A percentile compares a stretch with the other conserved stretches of the same genome.
Conservation (phyloP, 176 grass and related monocot genomes). For the Ananas comosus region DNA sequence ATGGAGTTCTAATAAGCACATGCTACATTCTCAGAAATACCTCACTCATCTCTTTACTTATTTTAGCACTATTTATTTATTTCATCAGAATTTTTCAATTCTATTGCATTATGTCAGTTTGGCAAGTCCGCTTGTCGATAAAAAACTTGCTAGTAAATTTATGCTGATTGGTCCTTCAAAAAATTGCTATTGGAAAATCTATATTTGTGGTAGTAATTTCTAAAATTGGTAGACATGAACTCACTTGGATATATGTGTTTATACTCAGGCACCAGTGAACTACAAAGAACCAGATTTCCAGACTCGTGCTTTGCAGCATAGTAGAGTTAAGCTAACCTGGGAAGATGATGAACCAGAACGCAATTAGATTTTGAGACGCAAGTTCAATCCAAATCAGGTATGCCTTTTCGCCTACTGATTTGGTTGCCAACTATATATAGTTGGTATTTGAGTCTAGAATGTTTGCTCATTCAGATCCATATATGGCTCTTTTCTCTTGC, state of each 20-base stretch:
- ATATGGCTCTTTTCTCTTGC: too few relatives aligned
- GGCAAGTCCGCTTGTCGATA: background rate
- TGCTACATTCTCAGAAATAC: background rate
- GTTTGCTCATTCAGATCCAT: too few relatives aligned
- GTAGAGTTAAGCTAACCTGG: conserved; percentile 75
- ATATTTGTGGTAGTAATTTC: background rate
- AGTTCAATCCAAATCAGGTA: conserved; percentile 86
- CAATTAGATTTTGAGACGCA: conserved; percentile 56
- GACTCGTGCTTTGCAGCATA: conserved; percentile 79
- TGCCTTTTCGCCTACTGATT: background rate
- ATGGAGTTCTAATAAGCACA: background rate
- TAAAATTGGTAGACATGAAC: background rate
- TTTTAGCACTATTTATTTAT: background rate
- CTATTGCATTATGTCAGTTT: background rate
- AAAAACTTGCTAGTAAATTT: background rate
- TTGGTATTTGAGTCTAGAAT: background rate
- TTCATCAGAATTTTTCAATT: background rate
- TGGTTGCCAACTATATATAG: background rate
- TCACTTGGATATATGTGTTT: background rate
- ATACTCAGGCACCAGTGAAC: conserved; percentile 39
- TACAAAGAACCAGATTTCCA: conserved; percentile 81
- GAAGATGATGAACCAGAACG: conserved; percentile 83
- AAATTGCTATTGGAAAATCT: background rate
- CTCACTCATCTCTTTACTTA: background rate
- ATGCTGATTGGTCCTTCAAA: background rate